Evolutionary conservation across 2,329 filamentous ascomycete species (phyloP).

Genomic region (Thielaviopsis populi): DNA sequence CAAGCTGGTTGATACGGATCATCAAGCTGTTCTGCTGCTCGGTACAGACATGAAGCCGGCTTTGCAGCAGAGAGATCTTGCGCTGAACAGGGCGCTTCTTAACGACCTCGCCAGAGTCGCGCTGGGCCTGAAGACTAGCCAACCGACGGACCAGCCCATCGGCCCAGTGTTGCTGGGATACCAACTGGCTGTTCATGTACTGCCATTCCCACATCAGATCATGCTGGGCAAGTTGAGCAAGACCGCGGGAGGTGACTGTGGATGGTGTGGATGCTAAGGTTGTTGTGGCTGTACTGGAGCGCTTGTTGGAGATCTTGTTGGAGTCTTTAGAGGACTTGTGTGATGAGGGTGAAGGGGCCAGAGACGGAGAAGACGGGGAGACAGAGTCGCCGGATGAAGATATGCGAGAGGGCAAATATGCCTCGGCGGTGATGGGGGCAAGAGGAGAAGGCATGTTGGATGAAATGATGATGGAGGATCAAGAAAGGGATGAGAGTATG

Average conservation of each 20-base stretch:
- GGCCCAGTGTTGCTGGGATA: slow-evolving; percentile 8
- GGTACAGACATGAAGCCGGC: slow-evolving; percentile 9
- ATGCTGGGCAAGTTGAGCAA: slow-evolving; percentile 10
- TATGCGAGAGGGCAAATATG: background rate
- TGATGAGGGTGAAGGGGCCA: background rate
- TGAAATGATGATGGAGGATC: background rate
- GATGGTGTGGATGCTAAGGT: background rate
- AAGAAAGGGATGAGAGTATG: background rate
- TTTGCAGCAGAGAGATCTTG: slow-evolving; percentile 13
- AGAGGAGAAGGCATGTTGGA: background rate
- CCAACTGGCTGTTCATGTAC: slow-evolving; percentile 12
- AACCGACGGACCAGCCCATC: slow-evolving; percentile 12
- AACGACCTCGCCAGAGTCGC: slow-evolving; percentile 7
- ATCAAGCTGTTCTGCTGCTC: slow-evolving; percentile 13
- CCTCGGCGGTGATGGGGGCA: background rate
- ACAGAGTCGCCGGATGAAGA: background rate
- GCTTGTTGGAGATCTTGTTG: background rate
- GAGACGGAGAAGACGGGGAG: background rate
- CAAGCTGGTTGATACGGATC: slow-evolving; percentile 13
- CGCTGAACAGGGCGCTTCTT: slow-evolving; percentile 9
- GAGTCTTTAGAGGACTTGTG: background rate
- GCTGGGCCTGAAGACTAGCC: slow-evolving; percentile 11
- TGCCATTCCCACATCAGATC: slow-evolving; percentile 11
- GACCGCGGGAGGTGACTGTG: background rate
- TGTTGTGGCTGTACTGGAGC: background rate